These are phyloP conservation scores for Haplographium delicatum DNA, from an alignment of 495 filamentous ascomycete genomes.

Conservation along the genomic window DNA sequence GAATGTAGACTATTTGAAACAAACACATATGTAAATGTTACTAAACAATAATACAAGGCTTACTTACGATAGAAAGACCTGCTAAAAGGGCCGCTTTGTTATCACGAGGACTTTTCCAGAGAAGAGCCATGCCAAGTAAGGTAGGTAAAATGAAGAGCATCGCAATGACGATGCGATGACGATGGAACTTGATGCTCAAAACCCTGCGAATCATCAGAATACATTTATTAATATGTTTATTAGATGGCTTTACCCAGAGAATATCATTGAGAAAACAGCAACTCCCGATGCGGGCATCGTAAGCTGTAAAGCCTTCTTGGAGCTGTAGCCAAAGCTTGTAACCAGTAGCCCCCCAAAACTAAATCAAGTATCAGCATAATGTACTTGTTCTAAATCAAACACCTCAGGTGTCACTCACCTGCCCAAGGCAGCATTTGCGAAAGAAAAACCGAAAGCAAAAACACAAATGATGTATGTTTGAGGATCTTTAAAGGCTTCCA, in stretches of 20 bases:
- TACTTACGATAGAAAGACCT: slow-evolving; percentile 3
- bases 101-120: not conserved
- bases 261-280: not conserved
- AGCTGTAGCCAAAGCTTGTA: not conserved
- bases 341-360: not conserved
- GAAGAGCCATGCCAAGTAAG: not conserved
- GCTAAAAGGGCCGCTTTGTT: not conserved
- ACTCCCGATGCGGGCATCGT: not conserved
- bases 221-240: not conserved
- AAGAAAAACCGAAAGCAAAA: too few species aligned
- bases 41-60: too few species aligned
- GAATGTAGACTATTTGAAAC: too few species aligned
- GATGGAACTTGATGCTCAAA: not conserved
- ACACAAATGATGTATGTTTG: too few species aligned
- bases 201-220: not conserved
- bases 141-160: not conserved
- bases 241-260: not conserved
- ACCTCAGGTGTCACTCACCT: too few species aligned
- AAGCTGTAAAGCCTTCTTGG: not conserved
- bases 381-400: too few species aligned
- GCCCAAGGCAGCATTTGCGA: too few species aligned
- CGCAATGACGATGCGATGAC: slow-evolving; percentile 1
- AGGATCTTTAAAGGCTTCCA: slow-evolving; percentile 54
- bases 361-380: too few species aligned
- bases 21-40: too few species aligned